Evolutionary conservation across 345 rosid genomes (phyloP), one percentile per base, ranked within the genome.

Genomic region (Mercurialis annua): DNA sequence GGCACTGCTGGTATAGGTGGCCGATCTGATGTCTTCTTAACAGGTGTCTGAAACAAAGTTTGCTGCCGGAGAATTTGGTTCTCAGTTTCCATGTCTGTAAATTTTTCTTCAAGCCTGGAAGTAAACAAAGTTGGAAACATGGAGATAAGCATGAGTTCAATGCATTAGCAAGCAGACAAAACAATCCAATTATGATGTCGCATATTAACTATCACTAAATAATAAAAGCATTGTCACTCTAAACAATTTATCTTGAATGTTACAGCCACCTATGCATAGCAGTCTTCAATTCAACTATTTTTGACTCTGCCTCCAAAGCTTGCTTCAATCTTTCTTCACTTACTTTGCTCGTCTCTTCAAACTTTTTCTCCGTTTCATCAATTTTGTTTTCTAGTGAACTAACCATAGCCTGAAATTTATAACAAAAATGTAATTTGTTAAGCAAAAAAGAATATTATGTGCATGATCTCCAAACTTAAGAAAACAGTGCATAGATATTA

Each of bases 321-420:
- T 91, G 99, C 81, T 86, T 92, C 78, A 91, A 71, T 76, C 99
- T 88, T 79, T 94, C 97, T 73, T 91, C 92, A 64, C 99, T 91
- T 46, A 86, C 72, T 73, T 51, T 91, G 76, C 66, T 83, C 0
- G 97, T 89, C 81, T 86, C 97, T 66, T 83, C 90, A 71, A 86
- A 89, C 74, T 81, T 87, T 59, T 85, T 89, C 79, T 92, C 97
- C 2, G 97, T 89, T 75, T 86, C 99, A 73, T 87, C 97, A 69
- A 94, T 83, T 82, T 89, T 87, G 77, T 70, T 76, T 81, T 91
- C 99, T 75, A 94, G 69, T 7, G 97, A 89, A 71, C 76, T 82
- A 40, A 91, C 96, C 79, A 89, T 67, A 17, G 80, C 90, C 99
- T 94, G 82, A 68, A 84, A 54, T 68, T 57, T 52, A 78, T 66